Evolutionary conservation across 495 filamentous ascomycete species (phyloP), one percentile per base, ranked within the genome.

Genomic region (Penicillium mononematosum): DNA sequence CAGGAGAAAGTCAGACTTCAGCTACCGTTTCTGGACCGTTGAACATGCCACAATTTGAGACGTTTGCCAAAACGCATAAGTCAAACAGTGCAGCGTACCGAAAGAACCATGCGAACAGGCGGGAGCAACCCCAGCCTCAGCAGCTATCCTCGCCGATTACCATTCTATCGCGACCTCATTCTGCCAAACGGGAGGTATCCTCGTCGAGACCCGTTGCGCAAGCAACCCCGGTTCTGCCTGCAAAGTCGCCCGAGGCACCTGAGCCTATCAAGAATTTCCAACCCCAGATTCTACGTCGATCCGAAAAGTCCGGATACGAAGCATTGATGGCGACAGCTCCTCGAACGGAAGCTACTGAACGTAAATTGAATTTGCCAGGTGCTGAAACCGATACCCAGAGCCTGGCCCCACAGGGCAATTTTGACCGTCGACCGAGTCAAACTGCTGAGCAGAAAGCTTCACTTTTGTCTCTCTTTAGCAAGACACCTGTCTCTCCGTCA

Each of bases 381-480:
- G 11, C 45, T 19, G 51, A 54, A 10, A 31, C 25, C 10, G 42
- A 59, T 9, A 16, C 48, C 8, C 51, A 50, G 2, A 58, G 59
- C 12, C 20, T 58, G 36, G 56, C 45, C 0, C 48, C 65, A 19
- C 50, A 58, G 27, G 50, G 34, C 14, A 69, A 59, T 31, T 66
- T 72, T 45, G 68, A 75, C 53, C 78, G 75, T 36, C 72, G 75
- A 8, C 71, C 79, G 6, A 73, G 72, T 39, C 76, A 80, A 36
- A 81, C 80, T 6, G 60, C 70, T 4, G 83, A 88, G 10, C 89
- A 94, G 53, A 85, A 78, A 60, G 85, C 86, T 36, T 75, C 83
- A 10, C 74, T 92, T 11, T 78, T 92, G 12, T 88, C 84, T 8
- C 78, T 92, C 8, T 90, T 92, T 60, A 81, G 82, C n/a, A 89